Conservation (phyloP, 2,329 filamentous ascomycete genomes). For the Dactylonectria macrodidyma region DNA sequence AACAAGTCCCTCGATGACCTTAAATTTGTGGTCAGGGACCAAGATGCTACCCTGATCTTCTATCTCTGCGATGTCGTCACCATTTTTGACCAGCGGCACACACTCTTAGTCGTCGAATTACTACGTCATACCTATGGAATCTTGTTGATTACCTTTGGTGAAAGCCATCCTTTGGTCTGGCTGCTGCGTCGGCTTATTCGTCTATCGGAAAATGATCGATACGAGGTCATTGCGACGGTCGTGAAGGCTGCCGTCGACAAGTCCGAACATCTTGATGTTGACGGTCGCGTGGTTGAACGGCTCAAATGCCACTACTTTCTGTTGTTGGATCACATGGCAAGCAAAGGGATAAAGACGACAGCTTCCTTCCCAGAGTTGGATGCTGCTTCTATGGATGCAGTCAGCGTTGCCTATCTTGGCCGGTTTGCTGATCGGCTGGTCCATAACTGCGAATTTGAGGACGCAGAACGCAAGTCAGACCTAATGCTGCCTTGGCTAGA, state of each 20-base stretch:
- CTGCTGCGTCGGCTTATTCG: not conserved
- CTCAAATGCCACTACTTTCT: constrained; percentile 1
- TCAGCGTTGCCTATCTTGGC: not conserved
- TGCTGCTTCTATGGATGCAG: not conserved
- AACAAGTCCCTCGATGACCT: constrained; percentile 6
- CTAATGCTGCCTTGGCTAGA: not conserved
- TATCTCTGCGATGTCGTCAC: constrained; percentile 8
- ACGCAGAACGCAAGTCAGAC: not conserved
- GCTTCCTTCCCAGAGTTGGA: not conserved
- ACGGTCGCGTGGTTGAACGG: not conserved
- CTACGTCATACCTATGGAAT: constrained; percentile 1
- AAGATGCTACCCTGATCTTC: not conserved
- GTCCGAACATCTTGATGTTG: not conserved
- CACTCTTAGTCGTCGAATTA: not conserved
- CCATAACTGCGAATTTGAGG: not conserved
- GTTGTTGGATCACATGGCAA: not conserved
- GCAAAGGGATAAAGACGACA: not conserved
- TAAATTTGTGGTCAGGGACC: not conserved
- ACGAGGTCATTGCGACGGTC: not conserved
- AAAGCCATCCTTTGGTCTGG: not conserved
- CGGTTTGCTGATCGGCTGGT: not conserved
- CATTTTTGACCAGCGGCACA: not conserved
- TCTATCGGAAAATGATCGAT: not conserved
- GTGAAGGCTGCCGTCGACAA: not conserved
- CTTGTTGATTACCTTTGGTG: not conserved